Conservation (phyloP, 371 early-diverging fungal genomes). For the Lichtheimia ramosa region DNA sequence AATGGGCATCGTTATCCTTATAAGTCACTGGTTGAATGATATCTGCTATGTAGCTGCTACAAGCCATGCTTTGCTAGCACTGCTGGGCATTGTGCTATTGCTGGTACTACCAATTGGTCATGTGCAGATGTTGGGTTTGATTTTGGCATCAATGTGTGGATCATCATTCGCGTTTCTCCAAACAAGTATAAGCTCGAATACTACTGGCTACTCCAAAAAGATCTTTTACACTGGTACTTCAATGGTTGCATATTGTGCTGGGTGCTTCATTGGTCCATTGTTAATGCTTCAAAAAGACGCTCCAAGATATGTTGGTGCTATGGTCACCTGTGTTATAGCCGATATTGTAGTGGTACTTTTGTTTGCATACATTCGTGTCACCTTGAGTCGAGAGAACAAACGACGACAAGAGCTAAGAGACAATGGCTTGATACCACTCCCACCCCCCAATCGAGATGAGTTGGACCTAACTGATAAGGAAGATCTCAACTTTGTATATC, state of each 20-base stretch:
- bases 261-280: slow-evolving; percentile 19
- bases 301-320: slow-evolving; percentile 15
- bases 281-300: slow-evolving; percentile 16
- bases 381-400: slow-evolving; percentile 4
- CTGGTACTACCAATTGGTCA: slow-evolving; percentile 17
- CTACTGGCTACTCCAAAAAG: slow-evolving; percentile 13
- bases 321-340: slow-evolving; percentile 19
- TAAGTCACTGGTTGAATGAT: slow-evolving; percentile 16
- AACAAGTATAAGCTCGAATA: slow-evolving; percentile 6
- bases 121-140: slow-evolving; percentile 20
- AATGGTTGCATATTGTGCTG: slow-evolving; percentile 21
- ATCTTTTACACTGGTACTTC: slow-evolving; percentile 14
- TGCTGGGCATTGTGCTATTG: slow-evolving; percentile 23
- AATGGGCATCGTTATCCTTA: slow-evolving; percentile 11
- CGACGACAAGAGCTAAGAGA: not conserved
- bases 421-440: slow-evolving; percentile 4
- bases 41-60: slow-evolving; percentile 18
- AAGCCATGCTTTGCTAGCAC: slow-evolving; percentile 6
- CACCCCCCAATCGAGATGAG: slow-evolving; percentile 19
- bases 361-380: slow-evolving; percentile 12
- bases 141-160: slow-evolving; percentile 15
- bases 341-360: slow-evolving; percentile 17
- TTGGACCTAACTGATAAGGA: slow-evolving; percentile 38
- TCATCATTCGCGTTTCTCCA: slow-evolving; percentile 19
- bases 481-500: slow-evolving; percentile 39